phyloP scores from a whole-genome alignment of 768 basidiomycete genomes.

The Russula virescens region DNA sequence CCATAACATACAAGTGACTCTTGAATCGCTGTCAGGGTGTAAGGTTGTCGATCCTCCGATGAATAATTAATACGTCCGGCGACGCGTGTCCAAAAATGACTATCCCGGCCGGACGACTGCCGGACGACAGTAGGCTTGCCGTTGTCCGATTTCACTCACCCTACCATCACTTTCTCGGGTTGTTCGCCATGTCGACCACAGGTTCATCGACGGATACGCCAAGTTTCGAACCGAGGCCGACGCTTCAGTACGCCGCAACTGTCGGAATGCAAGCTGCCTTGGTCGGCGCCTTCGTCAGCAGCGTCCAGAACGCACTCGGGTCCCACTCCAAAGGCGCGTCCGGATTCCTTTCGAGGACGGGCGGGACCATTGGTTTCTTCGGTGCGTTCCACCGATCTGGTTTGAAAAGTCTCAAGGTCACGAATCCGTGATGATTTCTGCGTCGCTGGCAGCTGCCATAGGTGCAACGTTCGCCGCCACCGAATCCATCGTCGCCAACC shows the following conservation, averaged over 20 bases:
- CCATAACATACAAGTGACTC: neutral
- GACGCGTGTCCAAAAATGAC: neutral
- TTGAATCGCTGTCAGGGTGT: no score
- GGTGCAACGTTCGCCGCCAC: constrained; percentile 81
- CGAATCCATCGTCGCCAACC: constrained; percentile 75
- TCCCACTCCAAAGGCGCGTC: constrained; percentile 73
- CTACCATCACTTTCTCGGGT: neutral
- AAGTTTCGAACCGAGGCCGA: constrained; percentile 46
- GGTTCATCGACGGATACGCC: constrained; percentile 11
- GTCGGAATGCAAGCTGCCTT: constrained; percentile 59
- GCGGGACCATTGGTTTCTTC: constrained; percentile 87
- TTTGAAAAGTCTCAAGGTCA: neutral
- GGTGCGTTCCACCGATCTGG: constrained; percentile 44
- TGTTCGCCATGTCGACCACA: constrained; percentile 17
- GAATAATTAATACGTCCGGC: neutral
- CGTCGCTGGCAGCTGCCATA: constrained; percentile 63
- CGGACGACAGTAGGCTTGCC: neutral
- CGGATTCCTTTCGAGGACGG: constrained; percentile 83
- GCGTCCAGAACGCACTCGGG: constrained; percentile 75
- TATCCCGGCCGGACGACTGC: constrained; percentile 5
- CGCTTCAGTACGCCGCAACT: constrained; percentile 50
- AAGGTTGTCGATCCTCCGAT: no score
- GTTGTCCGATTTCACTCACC: neutral
- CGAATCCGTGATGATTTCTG: neutral
- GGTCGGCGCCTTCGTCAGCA: constrained; percentile 64